Conservation (phyloP, 495 filamentous ascomycete genomes). For the Bacidia gigantensis region DNA sequence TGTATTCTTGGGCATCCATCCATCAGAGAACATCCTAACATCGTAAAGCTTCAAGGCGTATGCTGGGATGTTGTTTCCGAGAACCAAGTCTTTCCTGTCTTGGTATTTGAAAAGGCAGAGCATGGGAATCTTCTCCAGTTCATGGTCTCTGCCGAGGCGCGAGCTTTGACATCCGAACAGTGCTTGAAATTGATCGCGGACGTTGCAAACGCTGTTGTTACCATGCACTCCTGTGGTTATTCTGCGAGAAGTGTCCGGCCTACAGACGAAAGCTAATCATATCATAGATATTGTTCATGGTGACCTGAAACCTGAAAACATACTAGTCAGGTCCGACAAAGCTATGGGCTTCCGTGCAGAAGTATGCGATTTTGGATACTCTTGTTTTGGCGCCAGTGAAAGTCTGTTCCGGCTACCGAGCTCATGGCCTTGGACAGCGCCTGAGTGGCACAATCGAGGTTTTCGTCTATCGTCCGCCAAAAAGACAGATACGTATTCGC, state of each 20-base stretch:
- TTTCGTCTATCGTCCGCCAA: background rate
- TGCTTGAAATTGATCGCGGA: background rate
- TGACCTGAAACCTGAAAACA: background rate
- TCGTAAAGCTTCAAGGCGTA: conserved; percentile 13
- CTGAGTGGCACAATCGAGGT: conserved; percentile 4
- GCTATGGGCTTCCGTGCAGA: background rate
- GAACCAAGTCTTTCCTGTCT: conserved; percentile 13
- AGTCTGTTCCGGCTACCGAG: background rate
- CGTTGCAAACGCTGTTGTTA: background rate
- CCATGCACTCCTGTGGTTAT: background rate
- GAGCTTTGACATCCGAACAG: background rate
- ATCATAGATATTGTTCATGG: background rate
- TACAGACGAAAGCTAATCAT: background rate
- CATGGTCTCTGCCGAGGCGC: background rate
- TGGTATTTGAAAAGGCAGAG: conserved; percentile 16
- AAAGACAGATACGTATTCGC: conserved; percentile 1
- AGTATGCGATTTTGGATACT: background rate
- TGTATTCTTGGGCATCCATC: background rate
- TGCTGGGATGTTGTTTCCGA: conserved; percentile 11
- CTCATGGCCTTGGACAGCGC: background rate
- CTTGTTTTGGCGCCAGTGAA: background rate
- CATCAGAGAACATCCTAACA: conserved; percentile 11
- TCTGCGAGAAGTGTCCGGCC: background rate
- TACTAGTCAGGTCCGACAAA: background rate
- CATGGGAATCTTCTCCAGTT: conserved; percentile 14